phyloP scores from a whole-genome alignment of 306 rosid species.

The Prunus padus region DNA sequence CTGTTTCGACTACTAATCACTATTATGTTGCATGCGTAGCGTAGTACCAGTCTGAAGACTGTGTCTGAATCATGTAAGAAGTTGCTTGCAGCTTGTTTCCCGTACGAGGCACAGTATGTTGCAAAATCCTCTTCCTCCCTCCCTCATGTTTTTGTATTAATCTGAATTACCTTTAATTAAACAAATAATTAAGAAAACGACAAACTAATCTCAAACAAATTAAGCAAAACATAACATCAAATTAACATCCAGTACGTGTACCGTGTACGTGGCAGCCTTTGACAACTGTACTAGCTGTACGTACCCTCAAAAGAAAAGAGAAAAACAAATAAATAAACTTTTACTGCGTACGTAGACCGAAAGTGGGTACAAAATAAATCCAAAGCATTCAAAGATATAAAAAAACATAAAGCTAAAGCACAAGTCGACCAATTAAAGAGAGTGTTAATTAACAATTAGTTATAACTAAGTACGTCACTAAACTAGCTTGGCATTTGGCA shows the following conservation, averaged over 20 bases:
- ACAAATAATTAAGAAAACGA: background rate
- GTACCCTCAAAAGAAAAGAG: background rate
- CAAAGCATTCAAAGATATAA: background rate
- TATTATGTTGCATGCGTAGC: background rate
- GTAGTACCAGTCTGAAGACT: background rate
- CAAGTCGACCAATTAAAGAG: background rate
- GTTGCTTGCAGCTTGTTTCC: conserved; percentile 1
- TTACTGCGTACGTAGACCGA: background rate
- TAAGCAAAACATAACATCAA: background rate
- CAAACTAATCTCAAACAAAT: conserved; percentile 3
- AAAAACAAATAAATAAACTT: background rate
- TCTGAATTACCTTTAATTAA: conserved; percentile 1
- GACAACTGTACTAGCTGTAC: conserved; percentile 16
- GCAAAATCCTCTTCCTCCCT: background rate
- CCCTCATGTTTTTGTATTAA: background rate
- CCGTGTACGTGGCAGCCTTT: conserved; percentile 30
- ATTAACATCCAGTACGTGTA: conserved; percentile 13
- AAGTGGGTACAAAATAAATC: conserved; percentile 15
- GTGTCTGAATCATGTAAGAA: background rate
- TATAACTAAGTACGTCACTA: background rate
- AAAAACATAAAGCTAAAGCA: background rate
- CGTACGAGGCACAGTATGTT: background rate
- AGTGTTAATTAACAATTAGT: background rate
- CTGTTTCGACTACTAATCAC: background rate
- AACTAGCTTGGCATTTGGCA: conserved; percentile 5